Conservation (phyloP, 225 moss, liverwort and hornwort species). For the Pleurozium schreberi region DNA sequence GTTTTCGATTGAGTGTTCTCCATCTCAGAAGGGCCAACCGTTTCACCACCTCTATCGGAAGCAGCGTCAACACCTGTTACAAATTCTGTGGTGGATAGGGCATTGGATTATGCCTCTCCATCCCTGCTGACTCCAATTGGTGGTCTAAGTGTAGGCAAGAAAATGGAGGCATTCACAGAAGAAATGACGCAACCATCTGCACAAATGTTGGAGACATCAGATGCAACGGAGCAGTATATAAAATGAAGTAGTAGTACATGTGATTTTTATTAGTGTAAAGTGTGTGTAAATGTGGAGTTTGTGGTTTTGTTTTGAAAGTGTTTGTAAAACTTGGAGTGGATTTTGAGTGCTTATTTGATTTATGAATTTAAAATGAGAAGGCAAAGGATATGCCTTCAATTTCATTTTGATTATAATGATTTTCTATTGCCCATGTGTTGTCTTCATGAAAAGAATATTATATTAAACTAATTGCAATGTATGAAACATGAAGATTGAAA, state of each 20-base stretch:
- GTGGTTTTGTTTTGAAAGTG: too few relatives aligned
- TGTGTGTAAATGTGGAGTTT: too few relatives aligned
- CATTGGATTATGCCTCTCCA: accelerated
- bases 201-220: neutral
- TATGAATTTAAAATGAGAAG: neutral
- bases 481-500: too few relatives aligned
- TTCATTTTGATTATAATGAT: neutral
- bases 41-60: too few relatives aligned
- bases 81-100: too few relatives aligned
- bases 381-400: neutral
- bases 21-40: too few relatives aligned
- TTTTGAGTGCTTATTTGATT: neutral
- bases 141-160: accelerated
- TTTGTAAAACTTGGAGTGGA: neutral
- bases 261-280: accelerated
- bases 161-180: accelerated
- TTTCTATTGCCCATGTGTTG: neutral
- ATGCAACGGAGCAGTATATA: neutral
- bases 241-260: too few relatives aligned
- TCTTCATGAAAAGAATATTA: neutral
- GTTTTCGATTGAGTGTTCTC: accelerated
- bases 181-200: neutral
- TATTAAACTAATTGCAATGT: neutral
- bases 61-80: too few relatives aligned
- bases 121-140: neutral